phyloP scores from a whole-genome alignment of 202 grass and related monocot species.

The Carex arenaria region DNA sequence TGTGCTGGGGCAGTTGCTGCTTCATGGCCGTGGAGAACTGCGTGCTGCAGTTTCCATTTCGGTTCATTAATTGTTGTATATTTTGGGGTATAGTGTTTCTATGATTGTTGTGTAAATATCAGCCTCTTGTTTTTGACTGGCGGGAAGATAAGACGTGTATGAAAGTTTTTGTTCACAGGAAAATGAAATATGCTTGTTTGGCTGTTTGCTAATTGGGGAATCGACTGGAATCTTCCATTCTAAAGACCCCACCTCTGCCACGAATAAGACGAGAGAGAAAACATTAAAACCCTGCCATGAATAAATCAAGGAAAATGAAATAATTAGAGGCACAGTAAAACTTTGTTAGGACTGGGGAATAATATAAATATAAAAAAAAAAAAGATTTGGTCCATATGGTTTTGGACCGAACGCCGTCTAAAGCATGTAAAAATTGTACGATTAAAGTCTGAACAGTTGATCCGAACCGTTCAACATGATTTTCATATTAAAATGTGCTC shows the following conservation, averaged over 20 bases:
- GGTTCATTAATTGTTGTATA: neutral
- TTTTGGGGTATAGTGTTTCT: neutral
- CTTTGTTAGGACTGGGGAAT: neutral
- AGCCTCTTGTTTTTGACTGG: slow-evolving; percentile 13
- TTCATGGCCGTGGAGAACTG: slow-evolving; percentile 30
- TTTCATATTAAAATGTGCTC: too few species aligned
- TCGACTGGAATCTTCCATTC: neutral
- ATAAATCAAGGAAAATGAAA: neutral
- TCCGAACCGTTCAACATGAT: too few species aligned
- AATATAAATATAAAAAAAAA: too few species aligned
- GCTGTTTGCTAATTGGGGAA: neutral
- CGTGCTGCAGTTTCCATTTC: neutral
- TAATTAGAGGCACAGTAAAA: neutral
- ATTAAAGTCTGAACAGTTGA: too few species aligned
- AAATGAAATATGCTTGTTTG: neutral
- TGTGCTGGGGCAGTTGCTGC: neutral
- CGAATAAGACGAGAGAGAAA: too few species aligned
- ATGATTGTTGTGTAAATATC: neutral
- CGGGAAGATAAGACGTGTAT: neutral
- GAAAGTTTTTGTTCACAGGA: neutral
- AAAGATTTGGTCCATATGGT: too few species aligned
- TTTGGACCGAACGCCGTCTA: too few species aligned
- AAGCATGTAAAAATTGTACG: too few species aligned
- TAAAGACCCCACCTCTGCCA: too few species aligned
- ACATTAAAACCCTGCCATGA: neutral